These are phyloP conservation scores for Narthecium ossifragum DNA, from an alignment of 106 monocot genomes.

Conservation along the genomic window DNA sequence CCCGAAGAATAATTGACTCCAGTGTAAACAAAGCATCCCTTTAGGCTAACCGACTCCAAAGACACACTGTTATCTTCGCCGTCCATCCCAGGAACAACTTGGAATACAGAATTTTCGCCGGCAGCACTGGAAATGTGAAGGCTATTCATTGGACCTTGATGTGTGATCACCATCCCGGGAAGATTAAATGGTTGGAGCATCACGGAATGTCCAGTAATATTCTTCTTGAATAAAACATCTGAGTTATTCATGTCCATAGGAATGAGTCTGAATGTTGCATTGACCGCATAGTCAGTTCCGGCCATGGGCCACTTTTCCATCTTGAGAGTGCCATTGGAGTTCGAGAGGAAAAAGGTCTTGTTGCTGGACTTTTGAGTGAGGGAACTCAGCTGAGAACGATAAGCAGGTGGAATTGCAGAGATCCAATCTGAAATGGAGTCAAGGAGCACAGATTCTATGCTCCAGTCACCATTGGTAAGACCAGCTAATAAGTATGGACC, in stretches of 20 bases:
- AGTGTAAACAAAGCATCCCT: slow-evolving; percentile 47
- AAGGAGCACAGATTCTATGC: slow-evolving; percentile 31
- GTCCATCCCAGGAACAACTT: slow-evolving; percentile 47
- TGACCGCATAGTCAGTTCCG: slow-evolving; percentile 49
- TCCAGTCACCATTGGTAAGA: slow-evolving; percentile 59
- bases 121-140: slow-evolving; percentile 14
- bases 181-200: slow-evolving; percentile 68
- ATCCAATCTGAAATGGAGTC: slow-evolving; percentile 59
- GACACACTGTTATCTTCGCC: slow-evolving; percentile 30
- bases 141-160: slow-evolving; percentile 27
- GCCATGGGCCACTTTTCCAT: slow-evolving; percentile 41
- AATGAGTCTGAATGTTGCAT: slow-evolving; percentile 66
- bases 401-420: slow-evolving; percentile 34
- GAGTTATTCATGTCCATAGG: slow-evolving; percentile 4
- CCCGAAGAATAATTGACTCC: slow-evolving; percentile 13
- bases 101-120: slow-evolving; percentile 24
- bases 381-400: slow-evolving; percentile 46
- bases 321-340: slow-evolving; percentile 36
- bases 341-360: slow-evolving; percentile 32
- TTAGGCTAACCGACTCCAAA: slow-evolving; percentile 31
- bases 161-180: slow-evolving; percentile 54
- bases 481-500: slow-evolving; percentile 87
- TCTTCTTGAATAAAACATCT: neutral
- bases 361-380: slow-evolving; percentile 36
- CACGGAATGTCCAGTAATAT: slow-evolving; percentile 9